Evolutionary conservation across 2,329 filamentous ascomycete genomes (phyloP), one percentile per base, ranked within the genome.

Genomic region (Monilinia aucupariae): DNA sequence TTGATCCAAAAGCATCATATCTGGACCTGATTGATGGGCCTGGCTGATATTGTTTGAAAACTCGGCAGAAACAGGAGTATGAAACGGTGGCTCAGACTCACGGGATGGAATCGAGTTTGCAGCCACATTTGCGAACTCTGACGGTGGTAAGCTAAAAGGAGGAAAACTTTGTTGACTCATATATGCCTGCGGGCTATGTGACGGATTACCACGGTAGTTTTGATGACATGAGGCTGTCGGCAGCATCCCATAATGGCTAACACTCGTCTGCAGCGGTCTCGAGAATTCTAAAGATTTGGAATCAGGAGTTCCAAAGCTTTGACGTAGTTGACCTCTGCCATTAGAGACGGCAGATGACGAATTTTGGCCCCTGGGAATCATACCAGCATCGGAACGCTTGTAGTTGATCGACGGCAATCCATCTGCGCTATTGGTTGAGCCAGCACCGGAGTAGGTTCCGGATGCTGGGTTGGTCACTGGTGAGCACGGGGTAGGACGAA

Each of bases 91-190:
- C n/a, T 74, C 72, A 25, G 66, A 45, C 45, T 73, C 69, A 63
- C 68, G 68, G n/a, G 70, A 64, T 8, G 69, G 39, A 34, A 70
- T 55, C 3, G 79, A 73, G 32, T 70, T 62, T 6, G 79, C 74
- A 1, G 77, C 75, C n/a, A 77, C 65, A 25, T 75, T 64, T 65
- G 68, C 71, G 71, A 85, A 84, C 69, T 85, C 82, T 37, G 85
- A 81, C 53, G 85, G 82, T 43, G 86, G 85, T 53, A 89, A 76
- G 63, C 81, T 82, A 69, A 89, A 87, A 0, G 82, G 80, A 37
- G 85, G 80, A 64, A 87, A 86, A 66, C 82, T 86, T 66, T 86
- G 81, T 62, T 86, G 82, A 45, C 79, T 75, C 30, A 85, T 82
- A 71, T 85, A 89, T 48, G 75, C 73, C 65, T 71, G 71, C 49